phyloP scores from a whole-genome alignment of 768 basidiomycete genomes.

The Hericium rajendrae region DNA sequence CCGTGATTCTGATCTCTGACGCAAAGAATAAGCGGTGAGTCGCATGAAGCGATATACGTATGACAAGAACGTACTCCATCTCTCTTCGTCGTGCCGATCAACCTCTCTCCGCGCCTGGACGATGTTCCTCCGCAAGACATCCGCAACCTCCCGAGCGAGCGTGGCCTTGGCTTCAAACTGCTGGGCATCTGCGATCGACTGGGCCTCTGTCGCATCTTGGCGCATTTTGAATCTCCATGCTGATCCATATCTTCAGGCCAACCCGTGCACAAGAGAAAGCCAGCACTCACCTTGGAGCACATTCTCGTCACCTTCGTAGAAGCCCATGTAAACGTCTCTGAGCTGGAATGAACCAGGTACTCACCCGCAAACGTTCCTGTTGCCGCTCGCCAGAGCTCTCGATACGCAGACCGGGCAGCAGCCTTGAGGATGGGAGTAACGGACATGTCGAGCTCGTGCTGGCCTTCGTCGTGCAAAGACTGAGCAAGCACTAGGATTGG shows the following conservation, averaged over 20 bases:
- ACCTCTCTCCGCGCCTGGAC: conserved; percentile 60
- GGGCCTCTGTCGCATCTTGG: conserved; percentile 38
- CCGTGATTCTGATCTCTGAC: conserved; percentile 60
- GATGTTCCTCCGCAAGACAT: conserved; percentile 69
- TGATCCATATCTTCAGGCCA: conserved; percentile 17
- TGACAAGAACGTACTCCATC: conserved; percentile 42
- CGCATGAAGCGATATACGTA: neutral
- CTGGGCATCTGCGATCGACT: conserved; percentile 33
- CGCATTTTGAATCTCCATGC: conserved; percentile 71
- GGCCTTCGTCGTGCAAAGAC: neutral
- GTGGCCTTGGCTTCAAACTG: conserved; percentile 45
- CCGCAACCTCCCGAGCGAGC: conserved; percentile 62
- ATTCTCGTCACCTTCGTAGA: conserved; percentile 40
- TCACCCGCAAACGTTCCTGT: conserved; percentile 55
- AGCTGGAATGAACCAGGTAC: neutral
- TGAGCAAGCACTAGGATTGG: neutral
- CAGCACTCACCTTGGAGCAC: conserved; percentile 40
- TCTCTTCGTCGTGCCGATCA: conserved; percentile 29
- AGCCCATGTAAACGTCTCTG: neutral
- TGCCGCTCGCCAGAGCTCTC: conserved; percentile 59
- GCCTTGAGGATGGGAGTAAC: conserved; percentile 47
- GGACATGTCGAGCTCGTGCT: conserved; percentile 26
- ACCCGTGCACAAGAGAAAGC: conserved; percentile 5
- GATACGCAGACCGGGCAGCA: conserved; percentile 66
- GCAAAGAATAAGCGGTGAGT: neutral